Conservation (phyloP, 2,329 filamentous ascomycete species). For the Penicillium sp. region DNA sequence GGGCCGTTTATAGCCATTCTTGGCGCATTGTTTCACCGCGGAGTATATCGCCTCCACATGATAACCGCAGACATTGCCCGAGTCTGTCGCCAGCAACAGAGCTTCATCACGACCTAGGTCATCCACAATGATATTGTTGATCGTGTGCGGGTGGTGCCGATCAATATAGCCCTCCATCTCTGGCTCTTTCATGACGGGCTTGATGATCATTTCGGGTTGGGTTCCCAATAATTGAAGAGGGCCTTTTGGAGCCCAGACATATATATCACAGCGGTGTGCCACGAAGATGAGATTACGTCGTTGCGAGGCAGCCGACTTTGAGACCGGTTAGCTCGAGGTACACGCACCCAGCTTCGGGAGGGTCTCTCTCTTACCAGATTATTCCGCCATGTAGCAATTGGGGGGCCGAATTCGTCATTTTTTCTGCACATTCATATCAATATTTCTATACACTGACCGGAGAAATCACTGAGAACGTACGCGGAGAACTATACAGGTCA, state of each 20-base stretch:
- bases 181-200: slow-evolving; percentile 44
- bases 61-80: slow-evolving; percentile 75
- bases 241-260: slow-evolving; percentile 50
- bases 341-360: no score
- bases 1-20: slow-evolving; percentile 25
- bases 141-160: slow-evolving; percentile 57
- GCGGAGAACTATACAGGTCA: slow-evolving; percentile 29
- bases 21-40: slow-evolving; percentile 44
- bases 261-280: slow-evolving; percentile 45
- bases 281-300: slow-evolving; percentile 53
- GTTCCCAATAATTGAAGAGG: slow-evolving; percentile 44
- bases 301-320: slow-evolving; percentile 51
- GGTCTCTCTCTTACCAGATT: slow-evolving; percentile 44
- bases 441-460: neutral
- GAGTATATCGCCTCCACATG: slow-evolving; percentile 60
- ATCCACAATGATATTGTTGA: slow-evolving; percentile 72
- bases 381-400: slow-evolving; percentile 46
- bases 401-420: slow-evolving; percentile 29
- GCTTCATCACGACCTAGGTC: slow-evolving; percentile 73
- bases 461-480: slow-evolving; percentile 18
- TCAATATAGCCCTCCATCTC: slow-evolving; percentile 60
- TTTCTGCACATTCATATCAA: slow-evolving; percentile 18
- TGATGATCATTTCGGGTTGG: slow-evolving; percentile 48
- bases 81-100: slow-evolving; percentile 69
- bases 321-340: slow-evolving; percentile 5